phyloP scores from a whole-genome alignment of 768 basidiomycete species.

The Cystobasidium ongulense region DNA sequence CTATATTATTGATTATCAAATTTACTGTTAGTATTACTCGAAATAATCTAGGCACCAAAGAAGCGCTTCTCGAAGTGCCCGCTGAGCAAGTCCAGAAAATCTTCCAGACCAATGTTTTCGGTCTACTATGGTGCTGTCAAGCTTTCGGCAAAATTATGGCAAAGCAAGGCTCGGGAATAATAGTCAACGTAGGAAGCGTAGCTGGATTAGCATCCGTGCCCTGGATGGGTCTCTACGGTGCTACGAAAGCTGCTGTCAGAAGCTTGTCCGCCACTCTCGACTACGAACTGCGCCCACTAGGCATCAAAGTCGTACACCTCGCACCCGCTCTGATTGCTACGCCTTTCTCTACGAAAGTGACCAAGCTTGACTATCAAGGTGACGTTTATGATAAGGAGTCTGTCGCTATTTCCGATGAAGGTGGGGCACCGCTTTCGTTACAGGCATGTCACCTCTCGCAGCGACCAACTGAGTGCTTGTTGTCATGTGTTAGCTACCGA shows the following conservation, averaged over 20 bases:
- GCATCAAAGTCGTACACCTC: constrained; percentile 11
- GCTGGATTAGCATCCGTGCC: constrained; percentile 14
- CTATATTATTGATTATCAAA: too few species aligned
- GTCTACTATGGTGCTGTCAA: constrained; percentile 17
- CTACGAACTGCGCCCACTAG: constrained; percentile 16
- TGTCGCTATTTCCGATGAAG: neutral
- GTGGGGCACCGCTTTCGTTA: neutral
- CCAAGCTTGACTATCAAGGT: constrained; percentile 10
- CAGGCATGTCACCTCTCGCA: too few species aligned
- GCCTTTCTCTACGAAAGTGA: constrained; percentile 7
- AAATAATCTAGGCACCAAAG: constrained; percentile 20
- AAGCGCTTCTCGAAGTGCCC: constrained; percentile 1
- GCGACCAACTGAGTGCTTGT: too few species aligned
- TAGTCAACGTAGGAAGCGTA: constrained; percentile 22
- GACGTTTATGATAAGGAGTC: constrained; percentile 11
- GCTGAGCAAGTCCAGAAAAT: neutral
- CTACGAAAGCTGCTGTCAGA: constrained; percentile 19
- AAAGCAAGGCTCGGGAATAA: constrained; percentile 21
- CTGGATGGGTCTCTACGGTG: constrained; percentile 24
- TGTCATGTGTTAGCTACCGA: too few species aligned
- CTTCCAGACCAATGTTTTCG: constrained; percentile 26
- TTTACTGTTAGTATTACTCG: too few species aligned
- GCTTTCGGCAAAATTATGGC: constrained; percentile 19
- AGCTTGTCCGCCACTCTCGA: constrained; percentile 1
- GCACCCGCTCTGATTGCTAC: constrained; percentile 21